Evolutionary conservation across 352 stramenopile species (phyloP).

Genomic region (Globisporangium heterothallicum): DNA sequence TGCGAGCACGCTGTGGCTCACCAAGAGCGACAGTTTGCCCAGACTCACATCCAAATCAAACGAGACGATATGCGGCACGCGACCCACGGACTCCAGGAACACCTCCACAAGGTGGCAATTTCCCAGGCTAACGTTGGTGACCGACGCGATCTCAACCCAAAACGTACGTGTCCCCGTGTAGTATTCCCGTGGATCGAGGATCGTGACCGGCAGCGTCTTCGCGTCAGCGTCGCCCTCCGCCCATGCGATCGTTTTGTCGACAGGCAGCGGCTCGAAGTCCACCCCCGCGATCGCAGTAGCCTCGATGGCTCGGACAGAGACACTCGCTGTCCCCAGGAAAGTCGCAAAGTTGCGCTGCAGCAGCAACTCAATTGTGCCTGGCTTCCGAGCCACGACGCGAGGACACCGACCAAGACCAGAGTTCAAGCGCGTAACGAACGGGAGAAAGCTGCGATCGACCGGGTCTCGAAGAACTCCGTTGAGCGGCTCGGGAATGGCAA

Average conservation of each 20-base stretch:
- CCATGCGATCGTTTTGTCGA: constrained; percentile 22
- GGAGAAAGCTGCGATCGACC: constrained; percentile 43
- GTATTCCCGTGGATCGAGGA: constrained; percentile 34
- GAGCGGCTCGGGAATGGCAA: constrained; percentile 30
- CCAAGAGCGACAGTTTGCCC: constrained; percentile 27
- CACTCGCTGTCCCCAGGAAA: constrained; percentile 19
- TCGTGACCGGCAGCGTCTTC: constrained; percentile 37
- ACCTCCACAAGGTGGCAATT: constrained; percentile 41
- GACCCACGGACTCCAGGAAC: constrained; percentile 25
- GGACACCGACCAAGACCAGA: constrained; percentile 50
- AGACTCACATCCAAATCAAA: constrained; percentile 54
- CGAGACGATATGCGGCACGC: constrained; percentile 25
- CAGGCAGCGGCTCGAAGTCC: constrained; percentile 39
- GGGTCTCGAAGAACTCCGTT: constrained; percentile 21
- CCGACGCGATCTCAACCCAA: constrained; percentile 37
- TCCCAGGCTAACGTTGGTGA: constrained; percentile 37
- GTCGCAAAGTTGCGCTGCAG: constrained; percentile 49
- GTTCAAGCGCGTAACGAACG: constrained; percentile 41
- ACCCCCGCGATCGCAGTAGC: constrained; percentile 43
- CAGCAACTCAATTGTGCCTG: constrained; percentile 33
- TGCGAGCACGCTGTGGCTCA: constrained; percentile 31
- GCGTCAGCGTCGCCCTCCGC: constrained; percentile 19
- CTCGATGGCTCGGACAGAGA: constrained; percentile 33
- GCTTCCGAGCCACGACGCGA: constrained; percentile 23
- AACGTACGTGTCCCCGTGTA: constrained; percentile 36